Conservation (phyloP, 805 yeast species). For the Komagataella pastoris region DNA sequence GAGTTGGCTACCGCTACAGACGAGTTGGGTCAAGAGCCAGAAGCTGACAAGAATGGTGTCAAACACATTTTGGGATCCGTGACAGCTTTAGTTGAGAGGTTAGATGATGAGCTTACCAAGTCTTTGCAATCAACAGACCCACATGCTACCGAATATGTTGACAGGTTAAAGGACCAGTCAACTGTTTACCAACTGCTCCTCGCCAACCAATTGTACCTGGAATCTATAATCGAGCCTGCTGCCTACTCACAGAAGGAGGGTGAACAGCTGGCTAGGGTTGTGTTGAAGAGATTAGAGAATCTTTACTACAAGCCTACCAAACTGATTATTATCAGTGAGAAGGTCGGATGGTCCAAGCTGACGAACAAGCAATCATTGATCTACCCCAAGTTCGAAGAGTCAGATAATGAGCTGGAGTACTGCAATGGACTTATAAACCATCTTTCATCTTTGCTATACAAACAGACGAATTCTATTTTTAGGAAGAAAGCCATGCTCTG, state of each 20-base stretch:
- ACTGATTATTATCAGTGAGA: constrained; percentile 58
- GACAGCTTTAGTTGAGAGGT: constrained; percentile 77
- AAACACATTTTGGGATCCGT: constrained; percentile 73
- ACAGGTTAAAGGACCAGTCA: constrained; percentile 80
- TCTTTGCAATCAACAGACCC: constrained; percentile 87
- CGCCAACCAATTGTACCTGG: constrained; percentile 79
- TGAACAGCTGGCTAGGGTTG: constrained; percentile 58
- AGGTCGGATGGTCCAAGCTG: constrained; percentile 56
- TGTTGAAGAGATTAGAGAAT: constrained; percentile 80
- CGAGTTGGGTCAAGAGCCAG: constrained; percentile 64
- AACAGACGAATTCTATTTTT: constrained; percentile 54
- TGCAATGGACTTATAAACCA: constrained; percentile 48
- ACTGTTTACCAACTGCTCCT: constrained; percentile 62
- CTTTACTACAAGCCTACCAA: constrained; percentile 82
- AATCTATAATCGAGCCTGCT: constrained; percentile 36
- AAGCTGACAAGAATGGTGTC: constrained; percentile 50
- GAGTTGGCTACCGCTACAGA: constrained; percentile 64
- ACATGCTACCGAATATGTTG: constrained; percentile 87
- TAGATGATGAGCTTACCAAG: constrained; percentile 87
- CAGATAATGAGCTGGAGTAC: constrained; percentile 17
- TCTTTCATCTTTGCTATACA: constrained; percentile 51
- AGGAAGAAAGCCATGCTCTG: constrained; percentile 75
- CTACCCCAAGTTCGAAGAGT: constrained; percentile 16
- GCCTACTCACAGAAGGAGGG: constrained; percentile 28
- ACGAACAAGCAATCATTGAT: constrained; percentile 21